Percentiles rank a stretch among this genome's conserved stretches.
These are phyloP conservation scores for Xylaria sp. DNA, from an alignment of 495 filamentous ascomycete genomes.

Conservation along the genomic window DNA sequence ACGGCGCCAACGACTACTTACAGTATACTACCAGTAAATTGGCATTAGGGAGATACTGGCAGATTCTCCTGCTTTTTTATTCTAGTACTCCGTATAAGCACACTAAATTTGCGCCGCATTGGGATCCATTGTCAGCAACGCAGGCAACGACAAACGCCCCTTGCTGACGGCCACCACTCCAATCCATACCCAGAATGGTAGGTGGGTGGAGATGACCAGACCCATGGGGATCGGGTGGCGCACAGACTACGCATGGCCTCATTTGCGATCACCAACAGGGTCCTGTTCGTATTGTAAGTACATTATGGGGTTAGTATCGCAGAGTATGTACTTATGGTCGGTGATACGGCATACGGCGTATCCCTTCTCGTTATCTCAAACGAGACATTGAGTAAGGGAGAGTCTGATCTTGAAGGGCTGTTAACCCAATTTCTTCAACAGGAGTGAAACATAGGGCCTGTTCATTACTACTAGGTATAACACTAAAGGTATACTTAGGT, in stretches of 20 bases:
- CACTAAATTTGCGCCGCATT: neutral
- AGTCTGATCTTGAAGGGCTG: too few species aligned
- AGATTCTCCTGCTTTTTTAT: neutral
- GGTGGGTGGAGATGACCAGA: neutral
- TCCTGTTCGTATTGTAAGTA: neutral
- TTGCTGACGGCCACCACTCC: neutral
- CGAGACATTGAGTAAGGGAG: too few species aligned
- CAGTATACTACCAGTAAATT: neutral
- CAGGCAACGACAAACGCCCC: neutral
- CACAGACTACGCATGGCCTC: neutral
- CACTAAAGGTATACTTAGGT: too few species aligned
- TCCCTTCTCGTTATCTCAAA: neutral
- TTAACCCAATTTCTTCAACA: too few species aligned
- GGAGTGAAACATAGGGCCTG: too few species aligned
- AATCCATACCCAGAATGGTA: neutral
- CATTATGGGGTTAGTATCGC: neutral
- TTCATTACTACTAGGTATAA: too few species aligned
- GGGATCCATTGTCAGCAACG: neutral
- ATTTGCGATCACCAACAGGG: neutral
- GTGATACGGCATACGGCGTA: neutral
- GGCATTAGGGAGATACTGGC: neutral
- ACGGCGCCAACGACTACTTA: too few species aligned
- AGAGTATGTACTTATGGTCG: neutral
- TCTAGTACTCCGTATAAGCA: too few species aligned
- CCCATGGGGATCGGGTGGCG: neutral